Base-by-base conservation (phyloP, 352 stramenopile species). In the Phytophthora litchii region DNA sequence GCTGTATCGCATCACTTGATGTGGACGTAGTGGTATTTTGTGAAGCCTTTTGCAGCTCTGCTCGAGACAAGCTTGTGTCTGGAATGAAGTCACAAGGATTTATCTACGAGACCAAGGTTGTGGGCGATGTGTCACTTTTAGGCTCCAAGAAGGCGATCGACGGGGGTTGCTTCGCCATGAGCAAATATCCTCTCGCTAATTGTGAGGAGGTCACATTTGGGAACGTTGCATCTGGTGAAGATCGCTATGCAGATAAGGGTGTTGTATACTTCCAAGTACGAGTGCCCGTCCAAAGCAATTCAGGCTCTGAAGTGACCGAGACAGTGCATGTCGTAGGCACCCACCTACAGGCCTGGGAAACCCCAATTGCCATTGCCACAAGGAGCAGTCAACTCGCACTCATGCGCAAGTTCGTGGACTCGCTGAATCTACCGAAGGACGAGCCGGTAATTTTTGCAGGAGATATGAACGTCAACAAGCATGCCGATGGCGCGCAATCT, bases 11-110 rank as follows among this genome's bases (percentile, higher is more conserved):
- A 12, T 29, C 60, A 3, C 41, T 83, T 1, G 47, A 81, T 37
- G 54, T 80, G 0, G 81, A 91, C 47, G 70, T 89, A 1, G 74
- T 91, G 14, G 60, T 91, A n/a, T 91, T 91, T 21, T 89, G 79
- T 40, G 81, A 91, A 41, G 78, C 79, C 7, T 91, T 91, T 52
- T 83, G 78, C 49, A 60, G 56, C 7, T 68, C 55, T 14, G 54
- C 75, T 4, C 74, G 76, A 0, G 72, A 79, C 23, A 56, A 79
- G 4, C 60, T 91, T n/a, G 59, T 84, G 9, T 64, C 70, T 6
- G 78, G 78, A 8, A 89, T 91, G 81, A 89, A 89, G 44, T 68
- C 67, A 11, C 68, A 83, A 9, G 81, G 81, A 0, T 89, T 84
- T 34, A 54, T 89, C 9, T 91, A 78, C 57, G 79, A 89, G 61